Conservation (phyloP, 2,329 filamentous ascomycete species). For the Epichloe hybrida region DNA sequence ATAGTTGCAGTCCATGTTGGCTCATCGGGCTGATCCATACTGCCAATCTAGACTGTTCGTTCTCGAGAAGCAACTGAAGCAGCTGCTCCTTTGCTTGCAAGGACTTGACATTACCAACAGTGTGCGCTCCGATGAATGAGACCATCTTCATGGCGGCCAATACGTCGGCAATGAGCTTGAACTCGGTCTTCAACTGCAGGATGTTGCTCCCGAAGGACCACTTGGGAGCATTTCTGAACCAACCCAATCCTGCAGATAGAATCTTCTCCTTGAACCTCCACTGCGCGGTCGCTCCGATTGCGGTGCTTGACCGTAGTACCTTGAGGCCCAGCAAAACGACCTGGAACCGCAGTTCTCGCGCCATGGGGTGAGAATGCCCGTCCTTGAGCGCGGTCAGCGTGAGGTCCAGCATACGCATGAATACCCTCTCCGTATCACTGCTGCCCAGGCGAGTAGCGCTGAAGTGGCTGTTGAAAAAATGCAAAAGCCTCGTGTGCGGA, state of each 20-base stretch:
- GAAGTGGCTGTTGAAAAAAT: slow-evolving; percentile 90
- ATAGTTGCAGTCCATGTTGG: slow-evolving; percentile 30
- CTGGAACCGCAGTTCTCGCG: slow-evolving; percentile 83
- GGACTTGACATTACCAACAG: slow-evolving; percentile 44
- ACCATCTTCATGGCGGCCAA: slow-evolving; percentile 51
- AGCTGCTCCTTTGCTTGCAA: slow-evolving; percentile 71
- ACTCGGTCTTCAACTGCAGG: slow-evolving; percentile 85
- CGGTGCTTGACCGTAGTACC: slow-evolving; percentile 60
- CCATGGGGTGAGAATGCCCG: slow-evolving; percentile 67
- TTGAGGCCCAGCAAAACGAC: slow-evolving; percentile 71
- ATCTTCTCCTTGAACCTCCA: slow-evolving; percentile 84
- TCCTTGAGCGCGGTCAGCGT: slow-evolving; percentile 64
- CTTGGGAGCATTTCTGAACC: slow-evolving; percentile 72
- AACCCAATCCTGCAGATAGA: slow-evolving; percentile 70
- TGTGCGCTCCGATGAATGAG: slow-evolving; percentile 41
- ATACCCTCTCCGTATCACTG: slow-evolving; percentile 66
- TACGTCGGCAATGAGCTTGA: slow-evolving; percentile 67
- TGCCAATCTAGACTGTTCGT: slow-evolving; percentile 66
- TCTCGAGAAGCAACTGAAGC: slow-evolving; percentile 66
- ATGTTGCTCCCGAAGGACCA: slow-evolving; percentile 97
- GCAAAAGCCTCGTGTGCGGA: slow-evolving; percentile 72
- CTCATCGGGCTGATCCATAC: slow-evolving; percentile 84
- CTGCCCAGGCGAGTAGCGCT: slow-evolving; percentile 82
- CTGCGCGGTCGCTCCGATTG: slow-evolving; percentile 47
- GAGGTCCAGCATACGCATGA: slow-evolving; percentile 64